Percentiles rank a stretch among this genome's conserved stretches.
Conservation (phyloP, 495 filamentous ascomycete species). For the Penicillium lagena region DNA sequence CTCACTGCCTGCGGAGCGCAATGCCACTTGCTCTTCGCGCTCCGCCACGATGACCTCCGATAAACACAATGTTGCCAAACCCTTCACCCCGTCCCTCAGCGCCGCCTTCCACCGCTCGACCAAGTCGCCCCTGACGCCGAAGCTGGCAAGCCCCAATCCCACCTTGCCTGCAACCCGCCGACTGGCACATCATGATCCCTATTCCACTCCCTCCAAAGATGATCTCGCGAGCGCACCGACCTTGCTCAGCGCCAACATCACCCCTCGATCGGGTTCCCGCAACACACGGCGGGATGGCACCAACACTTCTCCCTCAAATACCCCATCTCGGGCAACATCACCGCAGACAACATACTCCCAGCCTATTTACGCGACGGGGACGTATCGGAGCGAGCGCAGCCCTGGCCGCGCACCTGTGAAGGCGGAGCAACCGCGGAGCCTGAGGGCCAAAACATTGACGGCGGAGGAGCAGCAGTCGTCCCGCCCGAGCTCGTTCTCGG, state of each 20-base stretch:
- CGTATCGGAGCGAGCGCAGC: conserved; percentile 31
- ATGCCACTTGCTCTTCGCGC: conserved; percentile 32
- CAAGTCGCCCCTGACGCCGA: conserved; percentile 43
- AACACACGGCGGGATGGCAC: conserved; percentile 59
- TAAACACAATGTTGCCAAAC: conserved; percentile 47
- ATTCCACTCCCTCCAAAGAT: conserved; percentile 30
- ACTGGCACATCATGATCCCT: conserved; percentile 29
- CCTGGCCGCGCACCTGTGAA: conserved; percentile 26
- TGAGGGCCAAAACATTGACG: conserved; percentile 32
- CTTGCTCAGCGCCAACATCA: conserved; percentile 60
- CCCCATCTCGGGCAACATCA: conserved; percentile 33
- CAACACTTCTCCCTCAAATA: conserved; percentile 53
- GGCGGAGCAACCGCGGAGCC: conserved; percentile 22
- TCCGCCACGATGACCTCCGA: conserved; percentile 44
- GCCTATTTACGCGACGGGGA: conserved; percentile 16
- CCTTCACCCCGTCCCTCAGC: conserved; percentile 44
- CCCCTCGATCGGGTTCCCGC: conserved; percentile 63
- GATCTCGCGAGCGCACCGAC: conserved; percentile 41
- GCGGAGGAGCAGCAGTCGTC: conserved; percentile 20
- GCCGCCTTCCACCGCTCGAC: conserved; percentile 35
- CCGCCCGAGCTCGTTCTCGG: conserved; percentile 27
- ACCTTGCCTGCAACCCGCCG: conserved; percentile 27
- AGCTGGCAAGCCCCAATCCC: conserved; percentile 35
- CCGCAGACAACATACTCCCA: conserved; percentile 27
- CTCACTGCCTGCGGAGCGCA: conserved; percentile 26